A percentile compares a stretch with the other conserved stretches of the same genome.
phyloP scores from a whole-genome alignment of 2,329 filamentous ascomycete species.

The Verticillium dahliae region DNA sequence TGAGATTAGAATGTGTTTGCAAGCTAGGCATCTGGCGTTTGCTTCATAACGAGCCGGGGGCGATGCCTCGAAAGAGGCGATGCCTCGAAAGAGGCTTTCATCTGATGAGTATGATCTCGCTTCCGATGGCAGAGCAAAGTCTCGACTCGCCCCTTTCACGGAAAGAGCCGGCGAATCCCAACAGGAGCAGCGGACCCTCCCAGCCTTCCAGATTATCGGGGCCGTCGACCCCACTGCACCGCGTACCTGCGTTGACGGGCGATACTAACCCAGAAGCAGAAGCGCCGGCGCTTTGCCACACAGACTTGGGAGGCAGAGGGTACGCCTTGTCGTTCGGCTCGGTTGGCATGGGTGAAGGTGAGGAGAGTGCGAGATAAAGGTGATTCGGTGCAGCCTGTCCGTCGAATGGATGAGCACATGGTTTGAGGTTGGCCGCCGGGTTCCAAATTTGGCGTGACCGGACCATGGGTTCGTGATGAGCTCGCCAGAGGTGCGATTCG shows the following conservation, averaged over 20 bases:
- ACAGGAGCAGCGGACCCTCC: background rate
- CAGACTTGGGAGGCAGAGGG: background rate
- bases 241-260: background rate
- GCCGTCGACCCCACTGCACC: background rate
- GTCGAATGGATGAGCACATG: background rate
- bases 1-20: background rate
- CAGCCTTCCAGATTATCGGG: background rate
- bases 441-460: background rate
- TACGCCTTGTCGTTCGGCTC: background rate
- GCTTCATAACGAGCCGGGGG: background rate
- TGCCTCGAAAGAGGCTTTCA: background rate
- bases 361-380: background rate
- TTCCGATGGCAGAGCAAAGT: background rate
- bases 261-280: background rate
- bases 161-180: background rate
- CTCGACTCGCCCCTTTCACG: background rate
- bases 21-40: background rate
- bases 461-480: background rate
- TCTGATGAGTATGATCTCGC: background rate
- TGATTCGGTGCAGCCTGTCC: background rate
- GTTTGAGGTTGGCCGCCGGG: background rate
- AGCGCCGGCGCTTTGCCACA: background rate
- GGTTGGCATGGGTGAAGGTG: background rate
- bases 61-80: background rate
- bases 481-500: background rate